A percentile compares a stretch with the other conserved stretches of the same genome.
phyloP scores from a whole-genome alignment of 192 early-diverging fungal genomes.

The Backusella tarrabulga region DNA sequence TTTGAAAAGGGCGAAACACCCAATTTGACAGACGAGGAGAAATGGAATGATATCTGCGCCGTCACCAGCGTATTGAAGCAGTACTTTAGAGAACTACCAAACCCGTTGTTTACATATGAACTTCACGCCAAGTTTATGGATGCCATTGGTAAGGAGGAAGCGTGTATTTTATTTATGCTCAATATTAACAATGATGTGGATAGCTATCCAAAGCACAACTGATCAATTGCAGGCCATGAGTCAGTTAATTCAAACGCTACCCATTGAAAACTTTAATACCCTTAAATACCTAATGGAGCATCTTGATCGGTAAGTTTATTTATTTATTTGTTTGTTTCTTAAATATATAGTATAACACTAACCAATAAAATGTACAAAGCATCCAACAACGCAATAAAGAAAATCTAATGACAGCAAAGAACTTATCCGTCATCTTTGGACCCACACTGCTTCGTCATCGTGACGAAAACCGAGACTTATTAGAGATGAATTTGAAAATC shows the following conservation, averaged over 20 bases:
- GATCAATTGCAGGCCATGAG: slow-evolving; percentile 43
- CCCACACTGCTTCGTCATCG: slow-evolving; percentile 74
- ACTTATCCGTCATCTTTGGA: slow-evolving; percentile 91
- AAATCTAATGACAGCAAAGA: slow-evolving; percentile 92
- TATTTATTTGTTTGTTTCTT: neutral
- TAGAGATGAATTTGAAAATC: slow-evolving; percentile 73
- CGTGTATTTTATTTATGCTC: neutral
- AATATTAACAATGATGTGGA: no score
- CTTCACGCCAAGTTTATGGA: slow-evolving; percentile 64
- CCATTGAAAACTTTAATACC: slow-evolving; percentile 58
- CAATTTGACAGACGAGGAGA: slow-evolving; percentile 44
- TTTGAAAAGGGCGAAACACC: slow-evolving; percentile 51
- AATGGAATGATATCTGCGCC: slow-evolving; percentile 68
- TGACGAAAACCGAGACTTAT: slow-evolving; percentile 57
- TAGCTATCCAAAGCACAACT: slow-evolving; percentile 11
- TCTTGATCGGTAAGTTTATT: slow-evolving; percentile 43
- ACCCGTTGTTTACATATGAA: slow-evolving; percentile 69
- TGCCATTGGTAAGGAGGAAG: slow-evolving; percentile 34
- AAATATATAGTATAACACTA: neutral
- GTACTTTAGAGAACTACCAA: slow-evolving; percentile 72
- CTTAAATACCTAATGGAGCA: slow-evolving; percentile 64
- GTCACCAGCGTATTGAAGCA: slow-evolving; percentile 76
- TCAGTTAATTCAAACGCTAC: slow-evolving; percentile 49
- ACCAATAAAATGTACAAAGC: slow-evolving; percentile 3
- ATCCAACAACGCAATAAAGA: slow-evolving; percentile 59